A percentile compares a stretch with the other conserved stretches of the same genome.
phyloP scores from a whole-genome alignment of 495 filamentous ascomycete genomes.

The Penicillium antarcticum region DNA sequence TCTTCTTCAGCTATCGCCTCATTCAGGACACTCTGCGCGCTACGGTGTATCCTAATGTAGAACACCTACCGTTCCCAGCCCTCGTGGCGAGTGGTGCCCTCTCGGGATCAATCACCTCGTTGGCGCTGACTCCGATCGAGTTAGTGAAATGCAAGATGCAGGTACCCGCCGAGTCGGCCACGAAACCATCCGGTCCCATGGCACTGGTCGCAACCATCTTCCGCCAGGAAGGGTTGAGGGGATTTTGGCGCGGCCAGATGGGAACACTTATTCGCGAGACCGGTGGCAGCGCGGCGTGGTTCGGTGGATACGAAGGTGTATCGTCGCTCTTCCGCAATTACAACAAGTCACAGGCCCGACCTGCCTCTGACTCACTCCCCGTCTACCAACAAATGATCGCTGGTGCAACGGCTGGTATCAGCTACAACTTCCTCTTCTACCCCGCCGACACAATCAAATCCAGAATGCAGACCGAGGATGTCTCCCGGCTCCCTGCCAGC shows the following conservation, averaged over 20 bases:
- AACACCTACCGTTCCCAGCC: conserved; percentile 65
- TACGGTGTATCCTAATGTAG: conserved; percentile 46
- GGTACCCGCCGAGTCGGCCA: conserved; percentile 54
- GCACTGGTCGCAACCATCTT: conserved; percentile 72
- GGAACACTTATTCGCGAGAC: conserved; percentile 94
- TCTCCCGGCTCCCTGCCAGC: conserved; percentile 35
- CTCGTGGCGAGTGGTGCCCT: conserved; percentile 75
- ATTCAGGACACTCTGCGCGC: conserved; percentile 65
- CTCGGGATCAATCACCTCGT: conserved; percentile 84
- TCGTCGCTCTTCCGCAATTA: conserved; percentile 59
- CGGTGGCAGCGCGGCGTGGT: conserved; percentile 92
- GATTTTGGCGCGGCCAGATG: conserved; percentile 93
- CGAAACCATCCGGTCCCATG: conserved; percentile 47
- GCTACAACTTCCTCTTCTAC: conserved; percentile 95
- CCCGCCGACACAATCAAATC: conserved; percentile 97
- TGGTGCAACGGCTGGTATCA: conserved; percentile 88
- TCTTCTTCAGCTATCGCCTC: conserved; percentile 85
- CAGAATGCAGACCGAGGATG: conserved; percentile 86
- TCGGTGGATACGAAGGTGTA: conserved; percentile 84
- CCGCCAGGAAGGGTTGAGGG: conserved; percentile 71
- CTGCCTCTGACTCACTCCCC: conserved; percentile 19
- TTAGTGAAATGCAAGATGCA: conserved; percentile 99
- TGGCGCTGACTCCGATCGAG: conserved; percentile 92
- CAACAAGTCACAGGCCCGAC: conserved; percentile 11
- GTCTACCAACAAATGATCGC: conserved; percentile 82